Conservation (phyloP, 805 yeast genomes). For the Wickerhamiella australiensis region DNA sequence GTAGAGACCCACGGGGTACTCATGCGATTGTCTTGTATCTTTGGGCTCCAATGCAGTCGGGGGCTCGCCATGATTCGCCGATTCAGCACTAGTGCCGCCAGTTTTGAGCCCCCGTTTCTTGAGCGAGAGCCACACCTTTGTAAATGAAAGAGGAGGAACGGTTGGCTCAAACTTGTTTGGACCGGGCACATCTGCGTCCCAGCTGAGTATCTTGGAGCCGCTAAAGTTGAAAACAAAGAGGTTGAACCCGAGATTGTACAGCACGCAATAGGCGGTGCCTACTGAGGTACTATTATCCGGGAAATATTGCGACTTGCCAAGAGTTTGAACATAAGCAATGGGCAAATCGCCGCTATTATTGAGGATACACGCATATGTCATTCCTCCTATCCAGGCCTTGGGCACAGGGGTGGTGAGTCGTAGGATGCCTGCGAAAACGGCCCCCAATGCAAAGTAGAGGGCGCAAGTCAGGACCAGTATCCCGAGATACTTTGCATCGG, state of each 20-base stretch:
- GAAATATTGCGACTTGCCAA: slow-evolving; percentile 50
- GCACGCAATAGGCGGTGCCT: slow-evolving; percentile 77
- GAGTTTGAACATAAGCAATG: slow-evolving; percentile 57
- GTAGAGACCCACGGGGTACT: not conserved
- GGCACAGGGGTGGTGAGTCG: slow-evolving; percentile 49
- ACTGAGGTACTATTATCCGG: slow-evolving; percentile 46
- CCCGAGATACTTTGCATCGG: slow-evolving; percentile 61
- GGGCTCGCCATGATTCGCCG: no score
- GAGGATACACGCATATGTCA: slow-evolving; percentile 56
- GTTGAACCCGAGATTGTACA: slow-evolving; percentile 57
- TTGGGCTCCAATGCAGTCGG: not conserved
- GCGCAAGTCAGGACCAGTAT: slow-evolving; percentile 41
- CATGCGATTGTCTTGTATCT: not conserved
- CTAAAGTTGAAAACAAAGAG: slow-evolving; percentile 67
- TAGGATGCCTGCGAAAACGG: slow-evolving; percentile 31
- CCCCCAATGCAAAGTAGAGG: slow-evolving; percentile 37
- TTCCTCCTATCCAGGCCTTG: slow-evolving; percentile 63
- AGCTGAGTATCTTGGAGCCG: slow-evolving; percentile 51
- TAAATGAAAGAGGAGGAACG: slow-evolving; percentile 18
- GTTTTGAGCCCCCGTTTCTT: not conserved
- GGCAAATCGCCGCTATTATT: slow-evolving; percentile 78
- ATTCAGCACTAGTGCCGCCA: no score
- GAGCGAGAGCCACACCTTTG: not conserved
- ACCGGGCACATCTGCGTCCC: slow-evolving; percentile 44
- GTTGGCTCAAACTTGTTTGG: slow-evolving; percentile 19